These are phyloP conservation scores for Boletus coccyginus DNA, from an alignment of 768 basidiomycete species.

Conservation along the genomic window DNA sequence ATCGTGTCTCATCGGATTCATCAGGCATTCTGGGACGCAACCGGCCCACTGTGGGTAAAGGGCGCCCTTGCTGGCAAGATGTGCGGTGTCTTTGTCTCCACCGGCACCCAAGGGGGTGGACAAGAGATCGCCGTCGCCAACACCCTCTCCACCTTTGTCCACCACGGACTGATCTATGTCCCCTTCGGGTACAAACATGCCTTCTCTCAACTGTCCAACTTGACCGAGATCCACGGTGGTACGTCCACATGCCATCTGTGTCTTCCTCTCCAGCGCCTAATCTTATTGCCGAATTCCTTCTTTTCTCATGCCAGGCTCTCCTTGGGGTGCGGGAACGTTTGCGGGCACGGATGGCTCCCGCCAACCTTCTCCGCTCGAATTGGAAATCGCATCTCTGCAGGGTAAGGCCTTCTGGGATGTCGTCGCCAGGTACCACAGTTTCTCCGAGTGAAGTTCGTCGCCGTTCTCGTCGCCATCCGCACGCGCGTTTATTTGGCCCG, in stretches of 20 bases:
- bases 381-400: slow-evolving; percentile 55
- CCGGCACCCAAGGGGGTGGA: slow-evolving; percentile 48
- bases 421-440: slow-evolving; percentile 36
- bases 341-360: slow-evolving; percentile 55
- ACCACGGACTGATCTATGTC: slow-evolving; percentile 54
- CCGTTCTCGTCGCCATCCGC: background rate
- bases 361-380: slow-evolving; percentile 55
- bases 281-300: background rate
- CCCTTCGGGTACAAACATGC: slow-evolving; percentile 50
- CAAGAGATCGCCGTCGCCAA: slow-evolving; percentile 40
- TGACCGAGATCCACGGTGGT: slow-evolving; percentile 48
- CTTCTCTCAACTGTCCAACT: slow-evolving; percentile 37
- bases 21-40: slow-evolving; percentile 48
- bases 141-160: slow-evolving; percentile 46
- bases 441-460: background rate
- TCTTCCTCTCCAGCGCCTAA: background rate
- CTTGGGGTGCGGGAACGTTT: slow-evolving; percentile 80
- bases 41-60: slow-evolving; percentile 44
- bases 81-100: slow-evolving; percentile 45
- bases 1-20: slow-evolving; percentile 20
- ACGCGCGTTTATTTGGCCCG: background rate
- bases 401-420: slow-evolving; percentile 54
- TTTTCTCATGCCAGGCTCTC: slow-evolving; percentile 46
- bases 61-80: slow-evolving; percentile 46
- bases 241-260: slow-evolving; percentile 12